Percentiles rank a stretch among this genome's conserved stretches.
Conservation (phyloP, 805 yeast species). For the Kluyveromyces siamensis region DNA sequence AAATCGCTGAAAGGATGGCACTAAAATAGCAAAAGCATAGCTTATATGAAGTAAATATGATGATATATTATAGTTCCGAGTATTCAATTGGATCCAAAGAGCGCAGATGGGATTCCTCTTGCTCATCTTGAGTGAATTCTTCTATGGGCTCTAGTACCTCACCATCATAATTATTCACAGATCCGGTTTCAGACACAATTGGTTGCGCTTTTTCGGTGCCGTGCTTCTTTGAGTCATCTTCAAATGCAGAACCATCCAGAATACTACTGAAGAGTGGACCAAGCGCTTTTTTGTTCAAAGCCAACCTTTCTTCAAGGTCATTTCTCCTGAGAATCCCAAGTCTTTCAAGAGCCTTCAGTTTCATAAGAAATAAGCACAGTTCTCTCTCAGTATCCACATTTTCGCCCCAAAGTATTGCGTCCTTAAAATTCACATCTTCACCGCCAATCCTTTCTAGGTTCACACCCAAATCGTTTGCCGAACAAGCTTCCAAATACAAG, state of each 20-base stretch:
- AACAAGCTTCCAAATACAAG: slow-evolving; percentile 19
- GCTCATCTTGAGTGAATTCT: slow-evolving; percentile 8
- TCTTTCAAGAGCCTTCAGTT: slow-evolving; percentile 21
- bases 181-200: background rate
- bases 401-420: slow-evolving; percentile 5
- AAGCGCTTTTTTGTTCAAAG: slow-evolving; percentile 19
- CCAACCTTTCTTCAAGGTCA: slow-evolving; percentile 11
- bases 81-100: slow-evolving; percentile 8
- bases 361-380: slow-evolving; percentile 19
- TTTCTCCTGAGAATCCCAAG: slow-evolving; percentile 11
- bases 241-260: slow-evolving; percentile 18
- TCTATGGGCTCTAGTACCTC: slow-evolving; percentile 4
- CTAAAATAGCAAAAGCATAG: background rate
- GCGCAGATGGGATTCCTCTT: background rate
- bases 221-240: slow-evolving; percentile 6
- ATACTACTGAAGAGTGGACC: slow-evolving; percentile 17
- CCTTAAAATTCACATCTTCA: slow-evolving; percentile 22
- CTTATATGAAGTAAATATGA: too few species aligned
- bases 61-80: slow-evolving; percentile 7
- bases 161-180: background rate
- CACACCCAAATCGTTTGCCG: slow-evolving; percentile 14
- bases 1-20: background rate
- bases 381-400: slow-evolving; percentile 14
- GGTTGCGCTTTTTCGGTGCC: background rate
- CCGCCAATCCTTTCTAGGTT: slow-evolving; percentile 17